A percentile compares a stretch with the other conserved stretches of the same genome.
These are phyloP conservation scores for Rhamnella rubrinervis DNA, from an alignment of 331 rosid genomes.

Conservation along the genomic window DNA sequence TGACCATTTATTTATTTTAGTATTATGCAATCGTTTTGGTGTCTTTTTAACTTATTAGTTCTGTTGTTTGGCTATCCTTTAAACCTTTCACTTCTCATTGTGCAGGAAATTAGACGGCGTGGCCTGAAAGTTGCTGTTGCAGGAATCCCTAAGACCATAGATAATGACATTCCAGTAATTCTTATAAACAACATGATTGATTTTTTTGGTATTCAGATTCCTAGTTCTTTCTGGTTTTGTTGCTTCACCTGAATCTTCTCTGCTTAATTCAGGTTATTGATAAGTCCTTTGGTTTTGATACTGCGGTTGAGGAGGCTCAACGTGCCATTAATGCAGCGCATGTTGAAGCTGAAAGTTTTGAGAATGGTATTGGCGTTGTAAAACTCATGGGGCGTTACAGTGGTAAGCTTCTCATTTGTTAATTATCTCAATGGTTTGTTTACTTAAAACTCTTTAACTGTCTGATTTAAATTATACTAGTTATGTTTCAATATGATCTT, in stretches of 20 bases:
- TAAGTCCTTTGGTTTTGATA: conserved; percentile 84
- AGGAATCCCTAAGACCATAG: conserved; percentile 89
- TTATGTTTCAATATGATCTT: conserved; percentile 6
- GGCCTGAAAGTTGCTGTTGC: conserved; percentile 82
- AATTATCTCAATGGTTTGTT: too few species aligned
- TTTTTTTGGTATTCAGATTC: neutral
- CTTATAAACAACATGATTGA: neutral
- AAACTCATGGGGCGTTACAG: conserved; percentile 90
- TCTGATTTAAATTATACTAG: too few species aligned
- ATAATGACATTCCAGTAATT: conserved; percentile 74
- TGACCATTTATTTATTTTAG: neutral
- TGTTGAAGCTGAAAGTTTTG: conserved; percentile 80
- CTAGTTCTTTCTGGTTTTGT: neutral
- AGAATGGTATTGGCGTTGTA: conserved; percentile 83
- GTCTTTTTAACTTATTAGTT: neutral
- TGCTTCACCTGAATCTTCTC: neutral
- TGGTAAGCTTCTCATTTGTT: conserved; percentile 44
- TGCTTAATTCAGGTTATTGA: conserved; percentile 53
- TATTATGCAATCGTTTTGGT: neutral
- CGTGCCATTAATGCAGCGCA: conserved; percentile 96
- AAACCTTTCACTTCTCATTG: conserved; percentile 1
- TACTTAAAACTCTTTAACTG: too few species aligned
- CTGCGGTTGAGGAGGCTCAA: conserved; percentile 94
- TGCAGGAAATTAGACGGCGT: conserved; percentile 77
- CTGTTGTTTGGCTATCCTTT: neutral